Evolutionary conservation across 306 rosid species (phyloP).

Genomic region (Hippophae gyantsensis): DNA sequence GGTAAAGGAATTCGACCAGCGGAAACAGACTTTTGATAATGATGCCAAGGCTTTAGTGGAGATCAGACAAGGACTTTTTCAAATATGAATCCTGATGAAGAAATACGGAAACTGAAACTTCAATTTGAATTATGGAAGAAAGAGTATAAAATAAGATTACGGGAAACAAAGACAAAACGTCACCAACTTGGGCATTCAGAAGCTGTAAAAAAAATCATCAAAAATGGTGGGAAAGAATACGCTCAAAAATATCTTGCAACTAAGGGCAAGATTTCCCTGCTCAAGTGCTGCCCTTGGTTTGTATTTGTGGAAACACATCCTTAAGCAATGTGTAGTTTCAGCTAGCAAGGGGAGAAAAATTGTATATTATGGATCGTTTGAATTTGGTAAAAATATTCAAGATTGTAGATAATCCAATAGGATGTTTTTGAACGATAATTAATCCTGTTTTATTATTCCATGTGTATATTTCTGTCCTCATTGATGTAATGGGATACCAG

Average conservation of each 20-base stretch:
- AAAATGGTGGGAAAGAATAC: constrained; percentile 77
- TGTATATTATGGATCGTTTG: constrained; percentile 43
- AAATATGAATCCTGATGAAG: constrained; percentile 36
- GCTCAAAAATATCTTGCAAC: constrained; percentile 35
- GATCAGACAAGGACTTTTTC: constrained; percentile 34
- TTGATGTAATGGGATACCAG: constrained; percentile 19
- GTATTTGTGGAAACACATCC: constrained; percentile 13
- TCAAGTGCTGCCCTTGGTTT: constrained; percentile 20
- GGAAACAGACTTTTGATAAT: constrained; percentile 48
- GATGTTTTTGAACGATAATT: constrained; percentile 28
- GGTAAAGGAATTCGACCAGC: constrained; percentile 71
- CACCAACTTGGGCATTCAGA: constrained; percentile 42
- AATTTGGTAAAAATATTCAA: constrained; percentile 28
- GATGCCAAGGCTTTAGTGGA: constrained; percentile 55
- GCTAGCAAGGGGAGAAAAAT: constrained; percentile 26
- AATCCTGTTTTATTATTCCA: constrained; percentile 19
- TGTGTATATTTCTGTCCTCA: constrained; percentile 35
- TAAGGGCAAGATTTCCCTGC: constrained; percentile 16
- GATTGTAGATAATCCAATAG: constrained; percentile 48
- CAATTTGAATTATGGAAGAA: constrained; percentile 79
- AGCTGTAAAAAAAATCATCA: constrained; percentile 39
- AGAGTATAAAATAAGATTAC: constrained; percentile 66
- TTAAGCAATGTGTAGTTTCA: constrained; percentile 12
- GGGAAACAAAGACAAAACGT: constrained; percentile 51
- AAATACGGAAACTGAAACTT: constrained; percentile 50